Conservation (phyloP, 495 filamentous ascomycete genomes). For the Usnea hakonensis region DNA sequence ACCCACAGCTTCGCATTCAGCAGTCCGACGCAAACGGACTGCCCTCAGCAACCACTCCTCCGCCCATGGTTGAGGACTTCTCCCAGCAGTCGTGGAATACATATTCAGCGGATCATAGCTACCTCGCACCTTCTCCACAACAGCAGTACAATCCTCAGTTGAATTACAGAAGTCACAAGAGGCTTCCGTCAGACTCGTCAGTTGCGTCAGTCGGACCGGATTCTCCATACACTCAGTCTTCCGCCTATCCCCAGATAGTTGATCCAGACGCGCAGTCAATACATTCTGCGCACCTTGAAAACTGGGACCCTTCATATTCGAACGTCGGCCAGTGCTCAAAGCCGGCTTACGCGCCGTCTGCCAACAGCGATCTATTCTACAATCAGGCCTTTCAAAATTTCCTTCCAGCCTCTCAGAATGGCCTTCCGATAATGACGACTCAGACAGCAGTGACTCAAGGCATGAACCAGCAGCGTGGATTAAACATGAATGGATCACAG, state of each 20-base stretch:
- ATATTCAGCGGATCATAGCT: constrained; percentile 14
- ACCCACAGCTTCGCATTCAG: constrained; percentile 21
- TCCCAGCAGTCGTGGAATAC: constrained; percentile 18
- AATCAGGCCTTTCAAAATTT: constrained; percentile 42
- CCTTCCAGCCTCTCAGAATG: constrained; percentile 33
- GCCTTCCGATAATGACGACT: constrained; percentile 33
- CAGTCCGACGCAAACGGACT: constrained; percentile 17
- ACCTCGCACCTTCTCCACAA: constrained; percentile 19
- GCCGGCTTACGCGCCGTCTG: constrained; percentile 41
- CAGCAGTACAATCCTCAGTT: constrained; percentile 1
- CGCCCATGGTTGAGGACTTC: constrained; percentile 23
- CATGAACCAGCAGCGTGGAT: constrained; percentile 49
- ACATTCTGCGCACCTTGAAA: constrained; percentile 30
- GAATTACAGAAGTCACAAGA: constrained; percentile 24
- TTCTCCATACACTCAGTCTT: constrained; percentile 28
- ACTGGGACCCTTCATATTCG: constrained; percentile 32
- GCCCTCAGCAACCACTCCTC: constrained; percentile 15
- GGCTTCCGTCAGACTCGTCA: constrained; percentile 30
- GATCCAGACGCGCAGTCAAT: constrained; percentile 31
- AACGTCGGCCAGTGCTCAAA: constrained; percentile 32
- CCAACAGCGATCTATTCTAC: constrained; percentile 20
- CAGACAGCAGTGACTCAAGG: constrained; percentile 49
- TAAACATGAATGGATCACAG: constrained; percentile 47
- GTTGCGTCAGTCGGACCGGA: constrained; percentile 27
- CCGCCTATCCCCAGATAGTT: constrained; percentile 32